Conservation (phyloP, 2,329 filamentous ascomycete genomes). For the Pezizomycotina sp. region DNA sequence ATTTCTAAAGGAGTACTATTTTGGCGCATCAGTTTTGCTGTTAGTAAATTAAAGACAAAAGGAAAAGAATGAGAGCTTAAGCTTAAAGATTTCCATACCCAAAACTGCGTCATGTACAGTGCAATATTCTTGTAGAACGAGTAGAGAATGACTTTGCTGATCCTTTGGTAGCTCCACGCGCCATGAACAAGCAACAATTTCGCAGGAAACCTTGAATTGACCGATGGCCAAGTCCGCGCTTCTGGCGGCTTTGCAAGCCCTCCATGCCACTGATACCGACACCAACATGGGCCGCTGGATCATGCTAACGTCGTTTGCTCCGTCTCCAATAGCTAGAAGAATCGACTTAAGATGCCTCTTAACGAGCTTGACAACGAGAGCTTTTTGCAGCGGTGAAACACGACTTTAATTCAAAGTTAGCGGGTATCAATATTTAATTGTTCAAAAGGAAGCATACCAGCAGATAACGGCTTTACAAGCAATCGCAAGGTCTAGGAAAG, state of each 20-base stretch:
- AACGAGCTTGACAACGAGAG: conserved; percentile 91
- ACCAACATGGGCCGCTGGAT: conserved; percentile 93
- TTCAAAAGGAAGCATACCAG: conserved; percentile 34
- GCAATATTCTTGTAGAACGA: conserved; percentile 99
- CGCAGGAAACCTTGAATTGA: conserved; percentile 84
- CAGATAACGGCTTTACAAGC: conserved; percentile 99
- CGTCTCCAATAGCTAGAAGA: conserved; percentile 87
- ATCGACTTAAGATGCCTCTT: conserved; percentile 87
- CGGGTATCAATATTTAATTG: background rate
- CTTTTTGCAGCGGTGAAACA: conserved; percentile 93
- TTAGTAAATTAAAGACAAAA: background rate
- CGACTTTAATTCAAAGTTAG: conserved; percentile 39
- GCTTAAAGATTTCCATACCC: conserved; percentile 47
- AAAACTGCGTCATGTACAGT: conserved; percentile 98
- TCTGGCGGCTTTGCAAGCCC: conserved; percentile 85
- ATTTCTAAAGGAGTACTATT: conserved; percentile 88
- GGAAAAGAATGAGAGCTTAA: no score
- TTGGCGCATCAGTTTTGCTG: background rate
- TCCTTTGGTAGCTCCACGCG: conserved; percentile 91
- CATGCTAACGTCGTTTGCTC: conserved; percentile 99
- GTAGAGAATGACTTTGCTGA: conserved; percentile 93
- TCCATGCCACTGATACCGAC: conserved; percentile 95
- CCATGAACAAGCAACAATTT: conserved; percentile 92
- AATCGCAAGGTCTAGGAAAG: conserved; percentile 81
- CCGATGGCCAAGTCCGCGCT: conserved; percentile 91